These are phyloP conservation scores for Tolypocladium endophyticum DNA, from an alignment of 2,329 filamentous ascomycete genomes.

Conservation along the genomic window DNA sequence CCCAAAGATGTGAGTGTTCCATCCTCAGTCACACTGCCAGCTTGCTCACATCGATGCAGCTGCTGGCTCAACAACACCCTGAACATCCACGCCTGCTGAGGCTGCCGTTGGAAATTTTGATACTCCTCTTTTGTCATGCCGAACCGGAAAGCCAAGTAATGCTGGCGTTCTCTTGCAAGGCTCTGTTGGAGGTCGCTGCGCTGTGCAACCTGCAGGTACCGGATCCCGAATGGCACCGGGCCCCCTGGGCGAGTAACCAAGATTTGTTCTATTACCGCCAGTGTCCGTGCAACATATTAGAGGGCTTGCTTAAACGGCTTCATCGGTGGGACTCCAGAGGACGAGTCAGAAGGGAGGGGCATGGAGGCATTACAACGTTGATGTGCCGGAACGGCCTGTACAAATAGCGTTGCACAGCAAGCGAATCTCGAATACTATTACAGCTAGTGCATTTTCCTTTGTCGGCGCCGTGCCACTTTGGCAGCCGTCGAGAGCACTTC, in stretches of 20 bases:
- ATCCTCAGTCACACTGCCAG: neutral
- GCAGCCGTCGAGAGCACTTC: too few relatives aligned
- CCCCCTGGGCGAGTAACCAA: constrained; percentile 2
- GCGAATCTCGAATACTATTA: too few relatives aligned
- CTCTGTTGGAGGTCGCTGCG: neutral
- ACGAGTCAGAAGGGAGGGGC: constrained; percentile 5
- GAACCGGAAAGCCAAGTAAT: neutral
- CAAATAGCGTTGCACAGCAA: too few relatives aligned
- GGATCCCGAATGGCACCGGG: neutral
- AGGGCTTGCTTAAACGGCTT: constrained; percentile 7
- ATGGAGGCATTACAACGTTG: too few relatives aligned
- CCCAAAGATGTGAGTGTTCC: neutral
- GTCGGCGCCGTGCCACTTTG: too few relatives aligned
- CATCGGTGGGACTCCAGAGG: constrained; percentile 7
- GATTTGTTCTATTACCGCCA: neutral
- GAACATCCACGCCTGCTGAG: neutral
- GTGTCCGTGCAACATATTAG: constrained; percentile 8
- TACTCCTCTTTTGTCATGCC: neutral
- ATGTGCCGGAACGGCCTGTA: too few relatives aligned
- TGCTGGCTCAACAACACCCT: neutral
- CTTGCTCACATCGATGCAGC: neutral
- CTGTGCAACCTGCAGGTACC: neutral
- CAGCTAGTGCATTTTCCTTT: too few relatives aligned
- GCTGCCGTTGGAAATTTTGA: neutral
- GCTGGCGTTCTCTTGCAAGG: neutral